Conservation (phyloP, 768 basidiomycete species). For the Heimioporus sp. region DNA sequence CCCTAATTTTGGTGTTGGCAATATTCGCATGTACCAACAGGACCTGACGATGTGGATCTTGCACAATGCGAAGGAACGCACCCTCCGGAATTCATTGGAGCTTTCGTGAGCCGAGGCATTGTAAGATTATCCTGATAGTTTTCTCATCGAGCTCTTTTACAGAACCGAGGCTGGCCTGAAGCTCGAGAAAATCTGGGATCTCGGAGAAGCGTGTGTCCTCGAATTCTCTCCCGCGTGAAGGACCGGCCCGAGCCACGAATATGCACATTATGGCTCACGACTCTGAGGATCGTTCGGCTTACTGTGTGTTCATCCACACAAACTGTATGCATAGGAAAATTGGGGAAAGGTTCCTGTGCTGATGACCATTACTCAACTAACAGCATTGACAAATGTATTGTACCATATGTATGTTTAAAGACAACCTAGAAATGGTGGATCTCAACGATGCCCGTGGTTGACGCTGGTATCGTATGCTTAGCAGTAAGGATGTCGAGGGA, state of each 20-base stretch:
- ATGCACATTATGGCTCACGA: no score
- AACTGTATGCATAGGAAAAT: neutral
- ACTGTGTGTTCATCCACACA: no score
- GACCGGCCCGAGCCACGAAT: no score
- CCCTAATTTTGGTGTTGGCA: constrained; percentile 33
- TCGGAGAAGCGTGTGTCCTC: constrained; percentile 24
- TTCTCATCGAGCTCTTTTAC: neutral
- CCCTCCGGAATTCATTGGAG: constrained; percentile 24
- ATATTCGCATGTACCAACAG: constrained; percentile 26
- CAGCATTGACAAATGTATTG: no score
- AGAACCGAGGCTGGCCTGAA: constrained; percentile 26
- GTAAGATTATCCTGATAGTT: neutral
- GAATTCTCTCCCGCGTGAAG: constrained; percentile 9
- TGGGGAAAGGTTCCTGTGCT: neutral
- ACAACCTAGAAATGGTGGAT: no score
- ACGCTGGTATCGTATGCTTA: no score
- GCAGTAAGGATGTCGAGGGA: no score
- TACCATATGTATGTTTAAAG: no score
- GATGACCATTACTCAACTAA: no score
- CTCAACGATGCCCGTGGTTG: no score
- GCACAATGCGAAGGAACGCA: constrained; percentile 34
- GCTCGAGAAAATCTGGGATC: constrained; percentile 32
- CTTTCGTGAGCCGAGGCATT: constrained; percentile 23
- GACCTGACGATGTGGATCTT: constrained; percentile 31
- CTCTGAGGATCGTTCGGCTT: no score